Evolutionary conservation across 352 stramenopile genomes (phyloP).

Genomic region (Phytophthora tentaculata): DNA sequence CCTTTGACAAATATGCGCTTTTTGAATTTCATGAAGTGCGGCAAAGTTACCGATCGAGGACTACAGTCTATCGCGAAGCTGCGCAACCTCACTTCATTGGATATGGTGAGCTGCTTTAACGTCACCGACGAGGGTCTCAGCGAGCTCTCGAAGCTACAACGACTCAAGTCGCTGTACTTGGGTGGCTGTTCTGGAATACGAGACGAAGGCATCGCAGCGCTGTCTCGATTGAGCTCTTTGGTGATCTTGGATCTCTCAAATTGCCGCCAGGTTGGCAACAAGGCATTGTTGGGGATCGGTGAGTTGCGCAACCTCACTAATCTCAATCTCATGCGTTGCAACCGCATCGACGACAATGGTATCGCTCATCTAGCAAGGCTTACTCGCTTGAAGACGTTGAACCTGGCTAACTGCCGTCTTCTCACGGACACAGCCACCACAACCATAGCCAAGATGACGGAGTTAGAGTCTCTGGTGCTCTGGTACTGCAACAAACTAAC

Average conservation of each 20-base stretch:
- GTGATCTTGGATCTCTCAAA: constrained; percentile 78
- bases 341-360: constrained; percentile 67
- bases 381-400: constrained; percentile 67
- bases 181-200: constrained; percentile 63
- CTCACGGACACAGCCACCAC: constrained; percentile 61
- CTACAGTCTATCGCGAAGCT: constrained; percentile 58
- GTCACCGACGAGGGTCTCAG: constrained; percentile 62
- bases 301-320: constrained; percentile 65
- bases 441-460: constrained; percentile 52
- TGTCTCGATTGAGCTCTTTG: constrained; percentile 51
- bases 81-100: constrained; percentile 64
- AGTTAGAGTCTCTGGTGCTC: constrained; percentile 71
- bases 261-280: constrained; percentile 76
- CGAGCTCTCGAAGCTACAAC: constrained; percentile 41
- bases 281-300: constrained; percentile 57
- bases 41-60: constrained; percentile 66
- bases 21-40: constrained; percentile 86
- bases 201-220: constrained; percentile 60
- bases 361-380: constrained; percentile 52
- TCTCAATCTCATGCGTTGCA: constrained; percentile 85
- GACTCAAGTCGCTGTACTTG: constrained; percentile 71
- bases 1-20: constrained; percentile 64
- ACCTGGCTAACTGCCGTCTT: constrained; percentile 82
- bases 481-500: constrained; percentile 90
- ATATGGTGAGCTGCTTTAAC: constrained; percentile 81